phyloP scores from a whole-genome alignment of 371 early-diverging fungal species.

The Dichotomocladium elegans region DNA sequence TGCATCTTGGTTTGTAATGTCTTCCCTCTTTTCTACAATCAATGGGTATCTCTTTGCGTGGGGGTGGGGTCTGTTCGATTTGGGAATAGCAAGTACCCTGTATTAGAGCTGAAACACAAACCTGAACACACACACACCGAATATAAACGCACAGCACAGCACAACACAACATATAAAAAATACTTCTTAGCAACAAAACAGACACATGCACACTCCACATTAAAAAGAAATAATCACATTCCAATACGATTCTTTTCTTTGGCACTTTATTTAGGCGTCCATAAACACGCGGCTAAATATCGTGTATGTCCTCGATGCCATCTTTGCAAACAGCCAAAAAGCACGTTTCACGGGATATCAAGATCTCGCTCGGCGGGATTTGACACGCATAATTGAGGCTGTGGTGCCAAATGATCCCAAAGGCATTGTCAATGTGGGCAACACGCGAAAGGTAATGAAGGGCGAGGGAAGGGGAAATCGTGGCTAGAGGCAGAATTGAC shows the following conservation, averaged over 20 bases:
- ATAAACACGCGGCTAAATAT: slow-evolving; percentile 68
- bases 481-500: background rate
- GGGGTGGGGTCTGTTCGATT: too few relatives aligned
- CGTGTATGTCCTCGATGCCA: slow-evolving; percentile 71
- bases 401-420: slow-evolving; percentile 63
- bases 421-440: slow-evolving; percentile 69
- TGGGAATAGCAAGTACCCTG: too few relatives aligned
- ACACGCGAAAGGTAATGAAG: slow-evolving; percentile 56
- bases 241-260: too few relatives aligned
- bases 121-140: background rate
- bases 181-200: too few relatives aligned
- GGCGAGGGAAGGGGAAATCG: background rate
- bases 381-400: slow-evolving; percentile 50
- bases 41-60: too few relatives aligned
- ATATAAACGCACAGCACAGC: slow-evolving; percentile 4
- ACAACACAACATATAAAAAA: too few relatives aligned
- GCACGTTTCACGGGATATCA: slow-evolving; percentile 53
- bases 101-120: slow-evolving; percentile 1
- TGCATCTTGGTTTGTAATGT: slow-evolving; percentile 1
- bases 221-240: too few relatives aligned
- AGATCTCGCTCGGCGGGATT: slow-evolving; percentile 56
- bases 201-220: background rate
- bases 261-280: slow-evolving; percentile 41
- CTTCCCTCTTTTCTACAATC: too few relatives aligned
- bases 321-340: slow-evolving; percentile 57